These are phyloP conservation scores for Dissophora ornata DNA, from an alignment of 192 early-diverging fungal genomes.

Conservation along the genomic window DNA sequence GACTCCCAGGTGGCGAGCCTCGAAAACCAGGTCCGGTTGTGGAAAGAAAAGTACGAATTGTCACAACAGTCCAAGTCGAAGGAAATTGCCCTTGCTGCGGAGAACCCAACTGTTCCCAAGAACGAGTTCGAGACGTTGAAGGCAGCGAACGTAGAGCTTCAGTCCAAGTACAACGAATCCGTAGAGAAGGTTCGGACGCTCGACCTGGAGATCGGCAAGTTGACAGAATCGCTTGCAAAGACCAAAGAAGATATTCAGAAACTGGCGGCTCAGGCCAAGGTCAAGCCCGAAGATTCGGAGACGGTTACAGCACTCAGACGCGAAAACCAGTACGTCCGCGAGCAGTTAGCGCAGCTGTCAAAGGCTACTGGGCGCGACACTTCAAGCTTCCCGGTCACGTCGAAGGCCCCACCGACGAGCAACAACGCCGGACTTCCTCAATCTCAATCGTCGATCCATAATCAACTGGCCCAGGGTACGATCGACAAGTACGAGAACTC, in stretches of 20 bases:
- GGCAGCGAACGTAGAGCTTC: conserved; percentile 66
- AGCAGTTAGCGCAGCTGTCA: conserved; percentile 70
- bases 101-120: conserved; percentile 69
- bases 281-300: conserved; percentile 70
- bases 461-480: conserved; percentile 20
- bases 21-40: conserved; percentile 74
- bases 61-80: conserved; percentile 59
- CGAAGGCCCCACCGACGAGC: conserved; percentile 35
- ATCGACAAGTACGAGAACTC: conserved; percentile 54
- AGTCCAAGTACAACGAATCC: conserved; percentile 71
- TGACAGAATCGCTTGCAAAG: conserved; percentile 64
- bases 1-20: conserved; percentile 67
- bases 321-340: conserved; percentile 76
- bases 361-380: conserved; percentile 65
- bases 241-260: conserved; percentile 76
- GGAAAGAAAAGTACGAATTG: conserved; percentile 78
- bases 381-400: conserved; percentile 50
- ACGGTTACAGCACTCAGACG: conserved; percentile 72
- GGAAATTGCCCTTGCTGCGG: conserved; percentile 62
- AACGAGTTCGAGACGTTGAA: conserved; percentile 67
- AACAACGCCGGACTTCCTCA: conserved; percentile 2
- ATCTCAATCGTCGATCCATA: conserved; percentile 25
- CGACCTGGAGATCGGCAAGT: conserved; percentile 70
- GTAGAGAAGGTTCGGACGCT: conserved; percentile 69
- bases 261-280: conserved; percentile 60